Evolutionary conservation across 2,329 filamentous ascomycete species (phyloP), one percentile per base, ranked within the genome.

Genomic region (Dactylonectria macrodidyma): DNA sequence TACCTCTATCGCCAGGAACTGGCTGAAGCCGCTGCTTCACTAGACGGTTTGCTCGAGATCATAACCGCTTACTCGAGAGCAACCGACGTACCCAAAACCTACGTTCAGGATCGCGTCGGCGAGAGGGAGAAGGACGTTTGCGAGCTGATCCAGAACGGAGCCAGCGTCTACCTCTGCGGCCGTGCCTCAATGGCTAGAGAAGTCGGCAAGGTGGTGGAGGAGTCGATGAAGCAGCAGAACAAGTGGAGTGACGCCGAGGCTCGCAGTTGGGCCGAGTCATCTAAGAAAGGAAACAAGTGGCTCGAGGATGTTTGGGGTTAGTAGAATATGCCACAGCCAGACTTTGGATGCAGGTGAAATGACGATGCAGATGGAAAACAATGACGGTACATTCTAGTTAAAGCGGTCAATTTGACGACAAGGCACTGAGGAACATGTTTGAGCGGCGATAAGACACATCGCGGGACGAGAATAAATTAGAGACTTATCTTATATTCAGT

Each of bases 241-340:
- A 76, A 74, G 1, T 82, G 84, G 80, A 74, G 71, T 14, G 82
- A 85, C 19, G 71, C 66, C 7, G 80, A 84, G 51, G 78, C 82
- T 14, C 83, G 82, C 61, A 78, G 79, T 58, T 88, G 85, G 85
- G 81, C 78, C 26, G 84, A 85, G 68, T 79, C 76, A 16, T 75
- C 86, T 46, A 87, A 86, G 81, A 84, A 81, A 71, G 80, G 80
- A 33, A 82, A 81, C n/a, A 86, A 85, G 73, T 88, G 85, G 85
- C 82, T 83, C 71, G 85, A 87, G 71, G 85, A 88, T 80, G 85
- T 88, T 50, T 88, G 85, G 86, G 83, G 83, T 24, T 85, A 61
- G 61, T 34, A n/a, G 9, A 7, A 24, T 11, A 51, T 30, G 26
- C 19, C 19, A 19, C 19, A 19, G 19, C 19, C 26, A 30, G 26